Base-by-base conservation (phyloP, 2,329 filamentous ascomycete species). In the Aphanocladium album region DNA sequence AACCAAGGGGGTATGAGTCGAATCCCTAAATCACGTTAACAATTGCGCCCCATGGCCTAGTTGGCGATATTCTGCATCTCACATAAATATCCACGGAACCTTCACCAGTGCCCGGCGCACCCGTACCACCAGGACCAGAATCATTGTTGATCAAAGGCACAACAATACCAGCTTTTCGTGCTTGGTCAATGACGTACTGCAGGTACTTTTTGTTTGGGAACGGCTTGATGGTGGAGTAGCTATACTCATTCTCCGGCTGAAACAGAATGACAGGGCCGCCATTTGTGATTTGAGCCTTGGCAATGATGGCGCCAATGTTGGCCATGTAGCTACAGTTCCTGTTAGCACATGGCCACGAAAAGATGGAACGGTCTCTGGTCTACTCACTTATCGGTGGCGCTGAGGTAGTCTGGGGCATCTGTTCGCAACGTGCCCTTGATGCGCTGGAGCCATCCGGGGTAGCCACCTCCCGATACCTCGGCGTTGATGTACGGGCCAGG, bases 211-310 rank as follows among this genome's bases (percentile, higher is more conserved):
- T 78, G 66, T 91, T 85, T 0, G 88, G 88, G 64, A 88, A 90
- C 0, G 74, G 71, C 3, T 81, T 75, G 2, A 75, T 75, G 4
- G 75, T 73, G 1, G 78, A 79, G 19, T 76, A 73, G 1, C 82
- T 86, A 69, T 93, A 93, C 71, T 95, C 91, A 64, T 95, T 96
- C 71, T 96, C 91, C 0, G 89, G 87, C 70, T 96, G 91, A 46
- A 89, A 81, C 1, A 93, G 75, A 62, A 96, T 90, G 8, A 96
- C 81, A 0, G 90, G 90, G 0, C 91, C 91, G 0, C 89, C 90
- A 57, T 93, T 90, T 1, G 89, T 93, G 67, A 96, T 93, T 67
- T 95, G 90, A 0, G 84, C 86, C 59, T 86, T 83, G 4, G 90
- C 88, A 65, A 96, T 87, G 9, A 87, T 84, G 14, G 79, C 79